phyloP scores from a whole-genome alignment of 192 early-diverging fungal species.

The Coemansia sp. region DNA sequence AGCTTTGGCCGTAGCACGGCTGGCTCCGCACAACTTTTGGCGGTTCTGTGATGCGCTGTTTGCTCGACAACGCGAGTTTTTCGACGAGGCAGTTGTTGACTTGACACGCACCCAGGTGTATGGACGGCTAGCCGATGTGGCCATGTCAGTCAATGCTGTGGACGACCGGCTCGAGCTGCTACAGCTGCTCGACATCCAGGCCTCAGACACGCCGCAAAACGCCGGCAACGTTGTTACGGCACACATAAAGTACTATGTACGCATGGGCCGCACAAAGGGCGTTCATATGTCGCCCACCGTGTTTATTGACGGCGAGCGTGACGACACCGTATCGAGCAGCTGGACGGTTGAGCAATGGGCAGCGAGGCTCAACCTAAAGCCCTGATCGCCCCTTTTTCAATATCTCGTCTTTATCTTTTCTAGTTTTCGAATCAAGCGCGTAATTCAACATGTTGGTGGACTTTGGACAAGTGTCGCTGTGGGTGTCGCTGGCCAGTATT shows the following conservation, averaged over 20 bases:
- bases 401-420: background rate
- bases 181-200: conserved; percentile 53
- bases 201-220: conserved; percentile 51
- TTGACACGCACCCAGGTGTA: conserved; percentile 60
- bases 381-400: background rate
- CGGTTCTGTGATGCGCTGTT: conserved; percentile 60
- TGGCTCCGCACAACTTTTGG: conserved; percentile 59
- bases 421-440: too few species aligned
- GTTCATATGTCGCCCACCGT: conserved; percentile 80
- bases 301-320: conserved; percentile 64
- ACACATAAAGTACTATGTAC: conserved; percentile 70
- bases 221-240: conserved; percentile 67
- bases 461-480: conserved; percentile 66
- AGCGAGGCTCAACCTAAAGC: conserved; percentile 55
- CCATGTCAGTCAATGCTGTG: conserved; percentile 49
- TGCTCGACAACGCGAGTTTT: conserved; percentile 60
- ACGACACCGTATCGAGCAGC: conserved; percentile 64
- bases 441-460: conserved; percentile 47
- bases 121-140: conserved; percentile 55
- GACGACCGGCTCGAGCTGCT: conserved; percentile 49
- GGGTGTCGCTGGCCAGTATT: conserved; percentile 68
- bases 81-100: conserved; percentile 64
- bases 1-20: conserved; percentile 64
- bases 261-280: conserved; percentile 64
- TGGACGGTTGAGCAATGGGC: conserved; percentile 71